Evolutionary conservation across 2,329 filamentous ascomycete genomes (phyloP).

Genomic region (Penicillium sp.): DNA sequence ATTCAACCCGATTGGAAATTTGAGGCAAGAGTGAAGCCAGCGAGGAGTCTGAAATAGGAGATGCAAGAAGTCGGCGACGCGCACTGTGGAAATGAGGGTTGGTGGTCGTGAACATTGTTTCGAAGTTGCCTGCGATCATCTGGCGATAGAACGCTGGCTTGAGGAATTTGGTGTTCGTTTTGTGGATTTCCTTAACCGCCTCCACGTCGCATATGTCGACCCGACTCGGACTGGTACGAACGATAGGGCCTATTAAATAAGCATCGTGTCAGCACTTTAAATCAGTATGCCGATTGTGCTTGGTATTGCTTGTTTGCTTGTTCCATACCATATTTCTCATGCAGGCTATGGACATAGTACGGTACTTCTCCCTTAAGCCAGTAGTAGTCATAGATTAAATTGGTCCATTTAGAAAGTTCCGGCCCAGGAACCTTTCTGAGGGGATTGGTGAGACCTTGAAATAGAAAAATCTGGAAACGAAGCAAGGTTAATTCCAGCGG

Average conservation of each 20-base stretch:
- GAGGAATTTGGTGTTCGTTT: slow-evolving; percentile 35
- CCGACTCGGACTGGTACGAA: slow-evolving; percentile 33
- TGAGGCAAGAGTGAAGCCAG: slow-evolving; percentile 42
- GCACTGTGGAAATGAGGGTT: slow-evolving; percentile 46
- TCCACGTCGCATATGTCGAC: slow-evolving; percentile 45
- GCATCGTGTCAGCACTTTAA: slow-evolving; percentile 1
- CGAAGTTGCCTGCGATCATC: slow-evolving; percentile 18
- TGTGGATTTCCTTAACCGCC: slow-evolving; percentile 41
- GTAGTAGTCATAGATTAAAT: slow-evolving; percentile 25
- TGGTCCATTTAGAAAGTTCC: slow-evolving; percentile 31
- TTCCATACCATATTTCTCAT: slow-evolving; percentile 34
- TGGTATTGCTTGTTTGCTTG: background rate
- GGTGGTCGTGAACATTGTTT: slow-evolving; percentile 48
- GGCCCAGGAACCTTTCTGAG: slow-evolving; percentile 29
- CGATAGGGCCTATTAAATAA: slow-evolving; percentile 32
- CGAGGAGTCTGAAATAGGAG: slow-evolving; percentile 27
- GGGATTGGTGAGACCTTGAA: slow-evolving; percentile 15
- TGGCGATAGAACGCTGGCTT: slow-evolving; percentile 40
- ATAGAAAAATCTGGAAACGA: slow-evolving; percentile 10
- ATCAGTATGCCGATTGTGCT: background rate
- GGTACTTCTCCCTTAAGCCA: slow-evolving; percentile 25
- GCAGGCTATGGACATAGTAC: slow-evolving; percentile 31
- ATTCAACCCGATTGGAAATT: slow-evolving; percentile 42
- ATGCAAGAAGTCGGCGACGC: slow-evolving; percentile 49
- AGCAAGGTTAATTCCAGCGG: background rate